phyloP scores from a whole-genome alignment of 805 yeast species.

The Yamadazyma nakazawae region DNA sequence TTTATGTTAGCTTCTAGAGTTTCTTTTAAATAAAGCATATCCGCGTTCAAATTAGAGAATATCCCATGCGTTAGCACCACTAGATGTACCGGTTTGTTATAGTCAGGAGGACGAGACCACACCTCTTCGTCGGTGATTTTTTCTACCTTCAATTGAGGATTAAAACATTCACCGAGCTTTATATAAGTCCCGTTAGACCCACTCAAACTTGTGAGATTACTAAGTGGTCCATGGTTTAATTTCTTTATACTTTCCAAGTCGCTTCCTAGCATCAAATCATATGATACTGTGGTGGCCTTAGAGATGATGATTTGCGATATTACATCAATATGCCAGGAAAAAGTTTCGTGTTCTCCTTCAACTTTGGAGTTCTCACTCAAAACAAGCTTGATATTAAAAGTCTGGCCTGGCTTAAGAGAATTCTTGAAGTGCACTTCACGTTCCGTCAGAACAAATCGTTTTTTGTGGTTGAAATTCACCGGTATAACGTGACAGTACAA shows the following conservation, averaged over 20 bases:
- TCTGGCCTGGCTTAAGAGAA: conserved; percentile 65
- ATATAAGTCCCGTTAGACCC: conserved; percentile 1
- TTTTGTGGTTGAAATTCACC: conserved; percentile 25
- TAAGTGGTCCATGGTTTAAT: conserved; percentile 24
- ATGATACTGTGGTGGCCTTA: conserved; percentile 26
- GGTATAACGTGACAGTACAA: conserved; percentile 45
- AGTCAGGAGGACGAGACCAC: conserved; percentile 27
- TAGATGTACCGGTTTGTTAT: conserved; percentile 34
- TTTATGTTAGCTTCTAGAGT: conserved; percentile 21
- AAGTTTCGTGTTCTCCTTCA: conserved; percentile 8
- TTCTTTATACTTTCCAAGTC: conserved; percentile 31
- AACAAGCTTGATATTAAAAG: conserved; percentile 53
- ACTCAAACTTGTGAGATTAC: conserved; percentile 8
- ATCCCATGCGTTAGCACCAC: conserved; percentile 44
- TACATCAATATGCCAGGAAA: conserved; percentile 38
- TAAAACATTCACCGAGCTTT: conserved; percentile 11
- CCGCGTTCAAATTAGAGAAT: conserved; percentile 42
- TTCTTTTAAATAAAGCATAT: conserved; percentile 41
- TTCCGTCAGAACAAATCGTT: conserved; percentile 21
- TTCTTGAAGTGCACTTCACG: conserved; percentile 36
- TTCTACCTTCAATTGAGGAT: conserved; percentile 24
- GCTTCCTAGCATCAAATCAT: conserved; percentile 38
- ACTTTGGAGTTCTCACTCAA: conserved; percentile 44
- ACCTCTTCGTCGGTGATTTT: conserved; percentile 28
- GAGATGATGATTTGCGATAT: conserved; percentile 41